Evolutionary conservation across 768 basidiomycete genomes (phyloP), one percentile per base, ranked within the genome.

Genomic region (Lactarius hatsudake): DNA sequence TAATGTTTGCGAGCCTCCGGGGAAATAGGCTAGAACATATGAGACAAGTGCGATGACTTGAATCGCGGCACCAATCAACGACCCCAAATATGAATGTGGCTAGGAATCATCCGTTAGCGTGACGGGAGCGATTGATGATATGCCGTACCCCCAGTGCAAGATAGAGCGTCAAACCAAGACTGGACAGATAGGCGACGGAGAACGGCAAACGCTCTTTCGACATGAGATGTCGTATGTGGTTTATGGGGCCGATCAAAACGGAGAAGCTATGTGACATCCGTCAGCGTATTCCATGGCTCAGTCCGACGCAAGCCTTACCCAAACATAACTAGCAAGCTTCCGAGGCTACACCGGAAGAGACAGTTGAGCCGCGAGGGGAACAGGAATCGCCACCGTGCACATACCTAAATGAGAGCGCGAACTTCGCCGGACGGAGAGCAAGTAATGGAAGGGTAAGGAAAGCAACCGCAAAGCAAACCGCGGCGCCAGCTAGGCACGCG

Each of bases 11-110:
- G 83, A 83, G 34, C 90, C 96, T 12, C 93, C 95, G 23, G 97
- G 97, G 78, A 99, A 98, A 79, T 98, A 98, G 0, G 95, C 95
- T 20, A 94, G 82, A 8, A 98, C 83, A 74, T 99, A 99, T 17
- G 90, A 83, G 17, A 97, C 81, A 20, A 99, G 85, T 2, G 96
- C 88, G 54, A 91, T 79, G 48, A 97, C 86, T 86, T 93, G 95
- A 4, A 97, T 82, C 42, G 88, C 84, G 15, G 91, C 94, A 38
- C 87, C 87, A 62, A 97, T 74, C 45, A 99, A 78, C 1, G 93
- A 96, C 9, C 94, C 93, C 34, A 99, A 70, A 68, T 94, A 94
- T 23, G 94, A 94, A 58, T 89, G 87, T 15, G 83, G 81, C 93
- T 96, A 76, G 5, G 48, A 28, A 62, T 38, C 28, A 63, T 17